phyloP scores from a whole-genome alignment of 164 flowering plant genomes.

The Saururus chinensis region DNA sequence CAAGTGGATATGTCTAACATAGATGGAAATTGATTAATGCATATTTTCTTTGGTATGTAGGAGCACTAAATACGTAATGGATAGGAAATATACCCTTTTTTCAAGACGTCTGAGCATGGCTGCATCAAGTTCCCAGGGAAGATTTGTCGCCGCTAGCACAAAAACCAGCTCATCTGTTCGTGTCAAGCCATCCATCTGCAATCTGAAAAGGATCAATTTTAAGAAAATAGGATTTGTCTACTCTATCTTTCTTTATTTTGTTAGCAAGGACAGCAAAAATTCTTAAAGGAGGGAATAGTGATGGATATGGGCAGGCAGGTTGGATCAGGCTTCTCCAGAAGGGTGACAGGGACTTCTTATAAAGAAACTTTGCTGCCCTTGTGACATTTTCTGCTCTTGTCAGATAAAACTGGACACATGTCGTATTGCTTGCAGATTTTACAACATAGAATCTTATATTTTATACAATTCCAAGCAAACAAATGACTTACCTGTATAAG shows the following conservation, averaged over 20 bases:
- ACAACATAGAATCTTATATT: not conserved
- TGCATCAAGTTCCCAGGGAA: conserved; percentile 98
- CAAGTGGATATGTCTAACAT: no score
- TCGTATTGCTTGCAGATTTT: not conserved
- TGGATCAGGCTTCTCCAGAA: no score
- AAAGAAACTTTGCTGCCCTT: no score
- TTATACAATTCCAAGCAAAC: not conserved
- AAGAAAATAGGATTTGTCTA: not conserved
- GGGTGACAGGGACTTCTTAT: no score
- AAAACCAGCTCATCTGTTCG: conserved; percentile 85
- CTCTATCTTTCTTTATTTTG: not conserved
- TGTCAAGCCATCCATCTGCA: conserved; percentile 99
- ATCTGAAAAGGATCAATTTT: conserved; percentile 25
- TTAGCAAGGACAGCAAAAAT: not conserved
- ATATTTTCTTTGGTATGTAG: not conserved
- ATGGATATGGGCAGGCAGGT: no score
- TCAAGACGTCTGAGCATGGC: conserved; percentile 99
- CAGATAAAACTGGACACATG: not conserved
- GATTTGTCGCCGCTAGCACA: conserved; percentile 98
- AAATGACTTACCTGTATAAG: conserved; percentile 73
- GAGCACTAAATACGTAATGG: not conserved
- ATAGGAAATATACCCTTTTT: conserved; percentile 69
- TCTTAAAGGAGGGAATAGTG: no score
- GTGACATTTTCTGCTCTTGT: not conserved
- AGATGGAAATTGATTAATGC: no score